Percentiles rank a stretch among this genome's conserved stretches.
These are phyloP conservation scores for Mimosa pudica DNA, from an alignment of 306 rosid genomes.

Conservation along the genomic window DNA sequence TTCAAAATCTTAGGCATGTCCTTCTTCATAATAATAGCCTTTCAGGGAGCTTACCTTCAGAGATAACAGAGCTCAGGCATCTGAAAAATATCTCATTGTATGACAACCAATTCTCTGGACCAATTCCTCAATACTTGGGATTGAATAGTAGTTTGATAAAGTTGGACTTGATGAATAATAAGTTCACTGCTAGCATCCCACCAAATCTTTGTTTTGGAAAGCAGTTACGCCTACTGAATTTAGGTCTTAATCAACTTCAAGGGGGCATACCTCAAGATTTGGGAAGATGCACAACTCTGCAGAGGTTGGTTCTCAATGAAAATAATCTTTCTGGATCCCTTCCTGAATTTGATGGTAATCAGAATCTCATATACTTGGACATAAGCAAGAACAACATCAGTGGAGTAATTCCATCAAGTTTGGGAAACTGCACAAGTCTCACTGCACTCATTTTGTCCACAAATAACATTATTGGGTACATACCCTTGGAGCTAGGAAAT, in stretches of 20 bases:
- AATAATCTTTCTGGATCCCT: conserved; percentile 60
- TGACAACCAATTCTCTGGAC: conserved; percentile 69
- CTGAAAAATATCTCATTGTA: conserved; percentile 63
- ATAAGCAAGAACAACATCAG: conserved; percentile 54
- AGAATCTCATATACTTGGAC: conserved; percentile 48
- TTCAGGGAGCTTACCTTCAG: conserved; percentile 56
- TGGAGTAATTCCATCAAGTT: conserved; percentile 63
- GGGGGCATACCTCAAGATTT: conserved; percentile 65
- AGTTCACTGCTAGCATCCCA: conserved; percentile 64
- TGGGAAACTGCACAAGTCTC: conserved; percentile 59
- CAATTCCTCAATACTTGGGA: conserved; percentile 75
- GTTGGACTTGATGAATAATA: conserved; percentile 65
- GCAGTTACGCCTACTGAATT: conserved; percentile 39
- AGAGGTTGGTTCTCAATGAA: conserved; percentile 60
- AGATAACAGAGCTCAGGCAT: conserved; percentile 66
- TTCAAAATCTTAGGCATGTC: background rate
- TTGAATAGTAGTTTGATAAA: conserved; percentile 59
- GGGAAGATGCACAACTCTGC: conserved; percentile 67
- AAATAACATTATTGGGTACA: conserved; percentile 56
- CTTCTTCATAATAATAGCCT: background rate
- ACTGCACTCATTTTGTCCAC: conserved; percentile 48
- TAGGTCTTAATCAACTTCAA: conserved; percentile 67
- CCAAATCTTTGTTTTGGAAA: conserved; percentile 75
- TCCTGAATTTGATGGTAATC: conserved; percentile 53
- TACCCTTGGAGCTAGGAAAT: conserved; percentile 67